These are phyloP conservation scores for Metschnikowia reukaufii DNA, from an alignment of 805 yeast genomes.

Conservation along the genomic window DNA sequence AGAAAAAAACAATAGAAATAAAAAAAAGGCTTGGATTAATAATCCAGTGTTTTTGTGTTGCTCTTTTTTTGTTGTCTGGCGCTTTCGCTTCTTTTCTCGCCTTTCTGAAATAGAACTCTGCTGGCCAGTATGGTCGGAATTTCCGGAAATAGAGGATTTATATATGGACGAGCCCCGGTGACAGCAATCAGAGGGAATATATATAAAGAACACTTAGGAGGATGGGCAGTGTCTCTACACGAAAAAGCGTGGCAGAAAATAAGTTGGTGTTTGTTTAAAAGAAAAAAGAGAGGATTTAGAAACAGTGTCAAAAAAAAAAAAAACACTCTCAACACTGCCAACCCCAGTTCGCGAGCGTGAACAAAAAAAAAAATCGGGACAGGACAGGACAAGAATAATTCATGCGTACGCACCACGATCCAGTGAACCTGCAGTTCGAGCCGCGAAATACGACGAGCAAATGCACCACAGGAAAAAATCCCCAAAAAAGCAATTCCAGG, in stretches of 20 bases:
- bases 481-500: conserved; percentile 5
- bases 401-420: conserved; percentile 14
- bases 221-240: conserved; percentile 3
- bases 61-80: neutral
- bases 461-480: conserved; percentile 6
- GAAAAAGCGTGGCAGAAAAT: conserved; percentile 1
- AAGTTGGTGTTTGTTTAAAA: neutral
- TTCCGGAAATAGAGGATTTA: neutral
- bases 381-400: conserved; percentile 11
- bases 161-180: neutral
- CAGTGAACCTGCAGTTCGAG: conserved; percentile 16
- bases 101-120: neutral
- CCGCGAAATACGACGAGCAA: conserved; percentile 16
- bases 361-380: conserved; percentile 6
- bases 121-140: neutral
- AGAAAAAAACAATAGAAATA: too few relatives aligned
- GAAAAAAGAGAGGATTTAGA: neutral
- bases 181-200: neutral
- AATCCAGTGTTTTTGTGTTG: neutral
- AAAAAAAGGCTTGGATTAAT: too few relatives aligned
- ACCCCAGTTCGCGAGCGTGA: conserved; percentile 14
- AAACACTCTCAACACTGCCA: conserved; percentile 1
- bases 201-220: neutral
- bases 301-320: conserved; percentile 1
- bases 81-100: neutral